Base-by-base conservation (phyloP, 176 grass and related monocot species). In the Phoenix roebelenii region DNA sequence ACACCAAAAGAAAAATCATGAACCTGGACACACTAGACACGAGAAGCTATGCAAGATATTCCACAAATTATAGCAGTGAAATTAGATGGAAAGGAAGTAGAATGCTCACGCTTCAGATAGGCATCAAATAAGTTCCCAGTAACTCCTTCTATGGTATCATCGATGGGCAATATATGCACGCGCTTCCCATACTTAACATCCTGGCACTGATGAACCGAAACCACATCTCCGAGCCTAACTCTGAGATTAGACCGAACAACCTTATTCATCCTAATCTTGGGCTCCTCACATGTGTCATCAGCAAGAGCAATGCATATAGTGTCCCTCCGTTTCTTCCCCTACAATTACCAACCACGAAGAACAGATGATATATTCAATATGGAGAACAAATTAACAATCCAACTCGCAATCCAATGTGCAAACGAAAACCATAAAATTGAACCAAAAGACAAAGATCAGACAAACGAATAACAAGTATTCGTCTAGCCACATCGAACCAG, bases 181-280 rank as follows among this genome's bases (percentile, higher is more conserved):
- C 85, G 82, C 55, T 85, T 95, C 29, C 85, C 89, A 10, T 80
- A 95, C 23, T 85, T 89, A 3, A 89, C 89, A 23, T 95, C 82
- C 51, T 82, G 89, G 65, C 89, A 89, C 58, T 85, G 89, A 61
- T 95, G 89, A 15, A 95, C 82, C 3, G 89, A 95, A 23, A 95
- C 50, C 15, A 95, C 78, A 58, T 95, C 85, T 1, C 85, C 85
- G 15, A 95, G 68, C 18, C 83, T 61, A 7, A 93, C 83, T 58
- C 88, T 79, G n/a, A 87, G 23, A 67, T 84, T 93, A 66, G 58
- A 75, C 58, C 89, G 75, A 0, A 95, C 78, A 66, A 95, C 85
- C 73, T 85, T 95, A 65, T 89, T 95, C 79, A 95, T 85, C 58
- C 85, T 76, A 52, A 95, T 79, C 61, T 89, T 93, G 18, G 83